Percentiles rank a stretch among this genome's conserved stretches.
These are phyloP conservation scores for Geranium rotundifolium DNA, from an alignment of 345 rosid species.

Conservation along the genomic window DNA sequence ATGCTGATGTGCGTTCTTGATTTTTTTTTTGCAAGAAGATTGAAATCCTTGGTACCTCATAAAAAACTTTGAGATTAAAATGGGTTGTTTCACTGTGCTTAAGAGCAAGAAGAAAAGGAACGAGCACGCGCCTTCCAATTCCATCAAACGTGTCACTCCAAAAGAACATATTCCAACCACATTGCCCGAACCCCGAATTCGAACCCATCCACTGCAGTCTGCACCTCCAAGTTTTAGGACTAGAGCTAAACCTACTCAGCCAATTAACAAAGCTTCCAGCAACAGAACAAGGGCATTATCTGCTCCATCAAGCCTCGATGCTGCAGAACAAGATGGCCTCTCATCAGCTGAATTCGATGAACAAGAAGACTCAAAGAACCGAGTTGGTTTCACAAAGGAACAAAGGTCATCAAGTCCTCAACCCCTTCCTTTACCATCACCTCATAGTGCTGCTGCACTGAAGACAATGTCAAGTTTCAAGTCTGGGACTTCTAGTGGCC, in stretches of 20 bases:
- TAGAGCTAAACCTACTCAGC: constrained; percentile 60
- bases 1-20: background rate
- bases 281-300: constrained; percentile 56
- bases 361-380: constrained; percentile 47
- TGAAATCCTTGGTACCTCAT: background rate
- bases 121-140: constrained; percentile 26
- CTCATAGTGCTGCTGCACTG: constrained; percentile 37
- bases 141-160: constrained; percentile 27
- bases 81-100: constrained; percentile 81
- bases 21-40: background rate
- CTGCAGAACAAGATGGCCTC: constrained; percentile 65
- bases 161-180: constrained; percentile 54
- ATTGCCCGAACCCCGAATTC: constrained; percentile 65
- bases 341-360: constrained; percentile 45
- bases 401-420: constrained; percentile 42
- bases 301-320: constrained; percentile 83
- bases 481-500: constrained; percentile 40
- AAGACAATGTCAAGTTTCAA: constrained; percentile 65
- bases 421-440: constrained; percentile 90
- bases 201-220: constrained; percentile 59
- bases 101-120: constrained; percentile 72
- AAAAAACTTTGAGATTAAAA: constrained; percentile 11
- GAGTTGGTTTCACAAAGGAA: constrained; percentile 29
- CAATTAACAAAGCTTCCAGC: constrained; percentile 21
- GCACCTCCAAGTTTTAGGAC: constrained; percentile 95